Evolutionary conservation across 2,329 filamentous ascomycete genomes (phyloP), one percentile per base, ranked within the genome.

Genomic region (Phoma sp.): DNA sequence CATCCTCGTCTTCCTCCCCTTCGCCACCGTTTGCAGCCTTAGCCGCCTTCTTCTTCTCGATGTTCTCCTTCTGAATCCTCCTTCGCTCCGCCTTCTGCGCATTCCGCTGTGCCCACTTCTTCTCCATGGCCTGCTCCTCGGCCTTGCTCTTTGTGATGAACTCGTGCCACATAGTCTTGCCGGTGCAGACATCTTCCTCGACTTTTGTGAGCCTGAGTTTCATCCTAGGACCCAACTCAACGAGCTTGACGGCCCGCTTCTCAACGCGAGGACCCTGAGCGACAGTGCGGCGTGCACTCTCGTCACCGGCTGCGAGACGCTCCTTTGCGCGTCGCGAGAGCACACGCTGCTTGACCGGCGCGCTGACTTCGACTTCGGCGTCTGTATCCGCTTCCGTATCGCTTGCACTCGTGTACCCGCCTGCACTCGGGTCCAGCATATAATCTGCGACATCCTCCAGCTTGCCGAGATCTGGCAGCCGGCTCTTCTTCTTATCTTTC

Each of bases 91-190:
- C 93, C 79, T 96, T 97, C 73, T 95, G 90, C 67, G 87, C 85
- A 52, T 85, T 83, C 67, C 86, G 84, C 77, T 89, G 79, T 63
- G 92, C 88, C 90, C 95, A 98, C 63, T 86, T 84, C 78, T 88
- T 85, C 64, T 98, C 93, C 65, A 97, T 77, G 60, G 89, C 85
- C 70, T 87, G 84, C 52, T 91, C 79, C 74, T 99, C 93, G 14
- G 85, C 83, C 64, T 86, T 86, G 6, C 86, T 86, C 82, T 99
- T 99, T 71, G 88, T 85, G 47, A 98, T 87, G 71, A 91, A 96
- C 72, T 97, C 92, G 75, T 99, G 95, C 95, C 95, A 99, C 89
- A 99, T 90, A 52, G 96, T 84, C 73, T 91, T 95, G 44, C 95
- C 95, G 24, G 85, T 83, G 67, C 92, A 97, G 6, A 98, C 77